phyloP scores from a whole-genome alignment of 2,329 filamentous ascomycete genomes.

The Metarhizium guizhouense region DNA sequence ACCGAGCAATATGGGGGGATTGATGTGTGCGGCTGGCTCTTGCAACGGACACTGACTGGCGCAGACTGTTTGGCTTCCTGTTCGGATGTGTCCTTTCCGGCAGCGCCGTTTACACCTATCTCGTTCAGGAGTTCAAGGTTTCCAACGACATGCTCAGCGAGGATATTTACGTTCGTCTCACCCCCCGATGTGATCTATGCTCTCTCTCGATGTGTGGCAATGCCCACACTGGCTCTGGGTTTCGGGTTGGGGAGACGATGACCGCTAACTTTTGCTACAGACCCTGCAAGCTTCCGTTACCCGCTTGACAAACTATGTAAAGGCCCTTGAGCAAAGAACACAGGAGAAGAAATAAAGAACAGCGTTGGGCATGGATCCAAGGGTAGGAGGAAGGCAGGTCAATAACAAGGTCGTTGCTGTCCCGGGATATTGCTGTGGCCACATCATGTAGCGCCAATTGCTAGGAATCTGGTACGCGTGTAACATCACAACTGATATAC shows the following conservation, averaged over 20 bases:
- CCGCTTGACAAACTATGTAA: slow-evolving; percentile 75
- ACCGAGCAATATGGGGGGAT: no score
- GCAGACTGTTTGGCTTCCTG: slow-evolving; percentile 83
- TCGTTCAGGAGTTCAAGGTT: slow-evolving; percentile 86
- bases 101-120: slow-evolving; percentile 80
- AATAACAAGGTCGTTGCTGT: neutral
- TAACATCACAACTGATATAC: neutral
- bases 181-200: neutral
- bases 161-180: slow-evolving; percentile 83
- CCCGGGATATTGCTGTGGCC: neutral
- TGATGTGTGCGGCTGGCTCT: no score
- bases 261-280: slow-evolving; percentile 33
- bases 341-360: slow-evolving; percentile 39
- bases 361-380: neutral
- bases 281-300: slow-evolving; percentile 81
- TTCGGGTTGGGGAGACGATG: neutral
- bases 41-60: neutral
- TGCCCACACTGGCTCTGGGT: no score
- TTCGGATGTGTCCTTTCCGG: slow-evolving; percentile 74
- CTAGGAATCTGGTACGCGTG: neutral
- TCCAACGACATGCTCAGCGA: slow-evolving; percentile 90
- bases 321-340: slow-evolving; percentile 72
- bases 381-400: neutral
- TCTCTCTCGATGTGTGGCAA: neutral
- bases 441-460: neutral